Evolutionary conservation across 1,284 basidiomycete species (phyloP), one percentile per base, ranked within the genome.

Genomic region (Fomes fomentarius): DNA sequence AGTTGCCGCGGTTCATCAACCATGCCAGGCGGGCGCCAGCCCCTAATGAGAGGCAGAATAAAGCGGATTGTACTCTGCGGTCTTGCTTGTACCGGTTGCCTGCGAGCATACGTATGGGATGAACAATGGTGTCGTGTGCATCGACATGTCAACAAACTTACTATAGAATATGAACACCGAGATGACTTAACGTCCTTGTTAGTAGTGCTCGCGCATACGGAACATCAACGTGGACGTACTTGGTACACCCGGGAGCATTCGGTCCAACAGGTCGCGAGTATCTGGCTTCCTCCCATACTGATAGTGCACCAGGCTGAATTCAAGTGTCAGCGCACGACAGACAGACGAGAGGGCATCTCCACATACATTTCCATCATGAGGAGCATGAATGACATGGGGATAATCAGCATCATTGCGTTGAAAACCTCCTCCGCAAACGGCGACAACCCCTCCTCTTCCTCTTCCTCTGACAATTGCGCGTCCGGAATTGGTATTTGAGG

Each of bases 301-400:
- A 50, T 82, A 82, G 64, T 89, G 87, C 44, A 91, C 80, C 39
- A 93, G 71, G 53, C 90, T 90, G 47, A 12, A 22, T 28, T 52
- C 14, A 44, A 17, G 48, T 21, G 19, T 28, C 28, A 28, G 31
- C 11, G 25, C 19, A 19, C 4, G 4, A 1, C 34, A 41, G 2
- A 45, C 26, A 21, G 11, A 17, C 21, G 30, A 2, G 24, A 28
- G 19, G 8, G 15, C 10, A 11, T 3, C 38, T 40, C n/a, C 35
- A 76, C 87, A 64, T 67, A 92, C 90, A 91, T 85, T 63, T 90
- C 87, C 86, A 92, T 89, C 73, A 89, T 72, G 14, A 90, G 62
- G 34, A 91, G 74, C 42, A 91, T 71, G 66, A 84, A 90, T 4
- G 82, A 83, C 63, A 89, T 82, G 0, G 90, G 89, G 35, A 89